Base-by-base conservation (phyloP, 108 stramenopile species). In the Cyclotella cryptica region DNA sequence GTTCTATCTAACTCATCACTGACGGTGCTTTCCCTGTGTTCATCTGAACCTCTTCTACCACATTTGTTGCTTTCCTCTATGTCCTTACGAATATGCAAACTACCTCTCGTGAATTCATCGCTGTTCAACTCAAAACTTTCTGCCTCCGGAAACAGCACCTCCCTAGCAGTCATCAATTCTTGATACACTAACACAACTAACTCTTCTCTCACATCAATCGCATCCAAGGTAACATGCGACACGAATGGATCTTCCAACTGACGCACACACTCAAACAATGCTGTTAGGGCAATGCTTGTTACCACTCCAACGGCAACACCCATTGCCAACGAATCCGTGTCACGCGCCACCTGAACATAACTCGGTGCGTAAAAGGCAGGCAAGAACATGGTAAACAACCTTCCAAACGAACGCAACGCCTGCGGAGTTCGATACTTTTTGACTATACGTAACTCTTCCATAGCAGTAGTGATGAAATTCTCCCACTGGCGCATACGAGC, bases 351-450 rank as follows among this genome's bases (percentile, higher is more conserved):
- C 69, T 95, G 88, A 21, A 85, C 91, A 82, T 83, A 89, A 24
- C 69, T 60, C 4, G 86, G 78, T 24, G 88, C 86, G 77, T 87
- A 89, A 54, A 87, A 80, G 1, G 88, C 84, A 40, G 88, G 88
- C 28, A 89, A 57, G 17, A 87, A 55, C 22, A 89, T 28, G 30
- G 84, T 84, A 65, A 89, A 89, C 14, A 89, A 60, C 24, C 88
- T 68, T 3, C 66, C 88, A 76, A 85, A 87, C 15, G 85, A 71
- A 1, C 88, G 55, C 62, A 89, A 79, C 19, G 86, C 86, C 60
- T 89, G 88, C 9, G 86, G 84, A 49, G 88, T 89, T n/a, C 88
- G 83, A 75, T 89, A 89, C 57, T 81, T 79, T 74, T 89, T 89
- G 43, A 85, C 72, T 49, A 85, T 78, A 3, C 86, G 60, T 54